These are phyloP conservation scores for Botrytis paeoniae DNA, from an alignment of 2,329 filamentous ascomycete genomes.

Conservation along the genomic window DNA sequence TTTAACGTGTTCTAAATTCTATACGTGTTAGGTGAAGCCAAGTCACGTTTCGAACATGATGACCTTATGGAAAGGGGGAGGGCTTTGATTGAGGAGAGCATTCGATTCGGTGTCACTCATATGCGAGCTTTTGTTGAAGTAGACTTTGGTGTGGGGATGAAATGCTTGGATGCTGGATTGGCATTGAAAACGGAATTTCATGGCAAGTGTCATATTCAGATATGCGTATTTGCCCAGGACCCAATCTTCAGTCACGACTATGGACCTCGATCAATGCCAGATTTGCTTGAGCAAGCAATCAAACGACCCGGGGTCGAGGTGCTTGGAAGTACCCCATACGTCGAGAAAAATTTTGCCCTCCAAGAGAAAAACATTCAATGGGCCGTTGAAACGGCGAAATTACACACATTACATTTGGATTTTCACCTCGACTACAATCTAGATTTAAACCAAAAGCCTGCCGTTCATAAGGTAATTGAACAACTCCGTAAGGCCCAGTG, in stretches of 20 bases:
- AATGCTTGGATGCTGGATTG: constrained; percentile 56
- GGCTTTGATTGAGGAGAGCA: constrained; percentile 63
- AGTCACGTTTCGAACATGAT: constrained; percentile 56
- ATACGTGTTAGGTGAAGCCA: constrained; percentile 46
- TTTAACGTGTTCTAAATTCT: constrained; percentile 4
- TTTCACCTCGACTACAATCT: constrained; percentile 72
- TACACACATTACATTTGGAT: constrained; percentile 56
- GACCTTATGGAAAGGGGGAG: constrained; percentile 64
- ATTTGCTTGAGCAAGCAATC: constrained; percentile 48
- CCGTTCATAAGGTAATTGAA: constrained; percentile 54
- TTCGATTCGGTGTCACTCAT: constrained; percentile 61
- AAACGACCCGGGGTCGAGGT: constrained; percentile 50
- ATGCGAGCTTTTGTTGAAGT: constrained; percentile 72
- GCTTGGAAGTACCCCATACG: constrained; percentile 68
- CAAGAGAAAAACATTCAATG: constrained; percentile 55
- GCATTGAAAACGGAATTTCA: constrained; percentile 54
- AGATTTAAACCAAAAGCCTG: constrained; percentile 46
- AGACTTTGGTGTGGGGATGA: constrained; percentile 57
- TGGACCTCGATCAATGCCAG: constrained; percentile 49
- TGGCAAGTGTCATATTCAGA: constrained; percentile 56
- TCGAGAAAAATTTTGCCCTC: constrained; percentile 51
- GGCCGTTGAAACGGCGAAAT: constrained; percentile 55
- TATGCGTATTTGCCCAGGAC: constrained; percentile 70
- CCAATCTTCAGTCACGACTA: constrained; percentile 58
- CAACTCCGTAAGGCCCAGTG: constrained; percentile 50